phyloP scores from a whole-genome alignment of 2,329 filamentous ascomycete genomes.

The Huntiella abstrusa region DNA sequence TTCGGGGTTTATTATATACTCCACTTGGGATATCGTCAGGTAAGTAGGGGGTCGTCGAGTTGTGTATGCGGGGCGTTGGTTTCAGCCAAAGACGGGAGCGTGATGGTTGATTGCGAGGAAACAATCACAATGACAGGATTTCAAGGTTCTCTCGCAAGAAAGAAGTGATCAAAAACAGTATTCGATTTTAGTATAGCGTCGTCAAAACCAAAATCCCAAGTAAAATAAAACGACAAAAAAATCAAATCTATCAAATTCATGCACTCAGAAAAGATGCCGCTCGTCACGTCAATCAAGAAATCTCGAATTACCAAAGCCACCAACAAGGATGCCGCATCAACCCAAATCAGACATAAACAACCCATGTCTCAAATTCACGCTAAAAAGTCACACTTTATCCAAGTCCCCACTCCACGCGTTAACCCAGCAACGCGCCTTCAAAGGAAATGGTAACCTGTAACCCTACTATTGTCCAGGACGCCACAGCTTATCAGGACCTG shows the following conservation, averaged over 20 bases:
- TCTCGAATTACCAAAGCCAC: background rate
- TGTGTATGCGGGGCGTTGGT: no score
- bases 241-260: background rate
- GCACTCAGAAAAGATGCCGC: no score
- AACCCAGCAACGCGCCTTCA: constrained; percentile 6
- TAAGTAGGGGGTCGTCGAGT: background rate
- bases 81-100: no score
- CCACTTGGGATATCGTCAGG: no score
- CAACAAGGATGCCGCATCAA: background rate
- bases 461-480: no score
- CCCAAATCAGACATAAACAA: background rate
- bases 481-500: constrained; percentile 2
- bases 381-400: background rate
- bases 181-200: no score
- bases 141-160: no score
- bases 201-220: background rate
- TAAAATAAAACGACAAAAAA: background rate
- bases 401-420: constrained; percentile 4
- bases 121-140: no score
- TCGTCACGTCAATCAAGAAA: background rate
- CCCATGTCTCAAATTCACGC: background rate
- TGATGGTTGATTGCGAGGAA: no score
- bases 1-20: no score
- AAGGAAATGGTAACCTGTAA: no score
- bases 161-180: no score